These are phyloP conservation scores for Cercophora samala DNA, from an alignment of 495 filamentous ascomycete species.

Conservation along the genomic window DNA sequence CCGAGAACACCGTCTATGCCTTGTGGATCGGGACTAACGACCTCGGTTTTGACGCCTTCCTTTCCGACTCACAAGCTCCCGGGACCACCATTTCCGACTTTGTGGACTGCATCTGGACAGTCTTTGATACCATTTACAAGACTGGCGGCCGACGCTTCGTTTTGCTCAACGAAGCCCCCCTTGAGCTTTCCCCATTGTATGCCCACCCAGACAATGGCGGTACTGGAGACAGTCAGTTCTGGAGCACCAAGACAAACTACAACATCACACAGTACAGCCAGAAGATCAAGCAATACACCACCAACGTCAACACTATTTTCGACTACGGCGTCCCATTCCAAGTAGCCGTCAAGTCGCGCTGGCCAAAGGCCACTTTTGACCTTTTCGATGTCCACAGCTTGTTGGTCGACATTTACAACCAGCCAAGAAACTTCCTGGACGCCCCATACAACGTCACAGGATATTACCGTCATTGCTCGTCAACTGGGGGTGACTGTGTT, in stretches of 20 bases:
- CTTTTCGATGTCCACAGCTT: slow-evolving; percentile 63
- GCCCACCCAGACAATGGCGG: slow-evolving; percentile 50
- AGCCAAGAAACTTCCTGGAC: slow-evolving; percentile 58
- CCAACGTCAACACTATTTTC: slow-evolving; percentile 58
- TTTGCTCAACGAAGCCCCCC: slow-evolving; percentile 60
- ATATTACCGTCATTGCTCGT: slow-evolving; percentile 50
- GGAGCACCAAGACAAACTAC: slow-evolving; percentile 52
- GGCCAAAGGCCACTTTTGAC: slow-evolving; percentile 58
- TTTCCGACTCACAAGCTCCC: slow-evolving; percentile 57
- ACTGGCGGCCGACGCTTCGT: slow-evolving; percentile 67
- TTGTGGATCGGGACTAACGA: slow-evolving; percentile 83
- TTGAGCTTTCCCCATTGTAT: slow-evolving; percentile 62
- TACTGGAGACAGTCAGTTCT: slow-evolving; percentile 51
- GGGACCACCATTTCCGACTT: slow-evolving; percentile 60
- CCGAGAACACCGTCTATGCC: slow-evolving; percentile 62
- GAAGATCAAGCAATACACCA: slow-evolving; percentile 62
- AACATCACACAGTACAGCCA: slow-evolving; percentile 46
- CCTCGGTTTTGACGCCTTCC: slow-evolving; percentile 58
- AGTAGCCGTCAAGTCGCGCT: slow-evolving; percentile 48
- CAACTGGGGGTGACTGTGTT: slow-evolving; percentile 29
- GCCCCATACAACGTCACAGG: slow-evolving; percentile 62
- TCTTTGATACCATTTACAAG: slow-evolving; percentile 57
- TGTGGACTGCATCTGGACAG: slow-evolving; percentile 60
- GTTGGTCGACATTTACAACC: slow-evolving; percentile 59
- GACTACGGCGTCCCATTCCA: slow-evolving; percentile 59